A percentile compares a stretch with the other conserved stretches of the same genome.
Evolutionary conservation across 2,329 filamentous ascomycete genomes (phyloP).

Genomic region (Colletotrichum limetticola): DNA sequence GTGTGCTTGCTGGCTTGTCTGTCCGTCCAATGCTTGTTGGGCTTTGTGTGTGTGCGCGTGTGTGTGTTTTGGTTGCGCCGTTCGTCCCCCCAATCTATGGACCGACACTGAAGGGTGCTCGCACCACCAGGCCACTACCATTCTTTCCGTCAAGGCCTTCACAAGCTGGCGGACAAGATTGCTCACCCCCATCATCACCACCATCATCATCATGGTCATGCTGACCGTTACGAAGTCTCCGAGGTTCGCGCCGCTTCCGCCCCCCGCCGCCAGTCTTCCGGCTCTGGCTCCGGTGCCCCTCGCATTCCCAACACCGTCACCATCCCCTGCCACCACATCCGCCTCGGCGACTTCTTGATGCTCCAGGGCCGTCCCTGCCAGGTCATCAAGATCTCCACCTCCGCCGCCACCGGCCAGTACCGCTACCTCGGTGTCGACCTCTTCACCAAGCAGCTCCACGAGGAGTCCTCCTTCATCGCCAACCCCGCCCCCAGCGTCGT

Average conservation of each 20-base stretch:
- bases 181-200: slow-evolving; percentile 52
- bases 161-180: slow-evolving; percentile 68
- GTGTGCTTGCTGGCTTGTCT: slow-evolving; percentile 24
- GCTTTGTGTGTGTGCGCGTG: not conserved
- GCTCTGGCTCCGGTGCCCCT: slow-evolving; percentile 46
- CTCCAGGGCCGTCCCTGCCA: slow-evolving; percentile 99
- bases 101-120: slow-evolving; percentile 30
- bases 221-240: slow-evolving; percentile 53
- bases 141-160: slow-evolving; percentile 65
- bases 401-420: slow-evolving; percentile 97
- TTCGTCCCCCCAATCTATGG: slow-evolving; percentile 28
- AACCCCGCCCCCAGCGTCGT: slow-evolving; percentile 96
- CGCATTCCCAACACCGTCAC: slow-evolving; percentile 85
- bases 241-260: slow-evolving; percentile 51
- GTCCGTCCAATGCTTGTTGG: no score
- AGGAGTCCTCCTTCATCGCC: slow-evolving; percentile 98
- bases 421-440: slow-evolving; percentile 99
- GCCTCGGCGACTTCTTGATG: slow-evolving; percentile 98
- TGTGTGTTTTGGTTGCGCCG: slow-evolving; percentile 33
- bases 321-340: slow-evolving; percentile 99
- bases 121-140: slow-evolving; percentile 63
- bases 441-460: slow-evolving; percentile 99
- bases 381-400: slow-evolving; percentile 99
- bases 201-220: slow-evolving; percentile 48
- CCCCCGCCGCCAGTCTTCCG: slow-evolving; percentile 44